These are phyloP conservation scores for Paragyromitra xinjiangensis DNA, from an alignment of 495 filamentous ascomycete genomes.

Conservation along the genomic window DNA sequence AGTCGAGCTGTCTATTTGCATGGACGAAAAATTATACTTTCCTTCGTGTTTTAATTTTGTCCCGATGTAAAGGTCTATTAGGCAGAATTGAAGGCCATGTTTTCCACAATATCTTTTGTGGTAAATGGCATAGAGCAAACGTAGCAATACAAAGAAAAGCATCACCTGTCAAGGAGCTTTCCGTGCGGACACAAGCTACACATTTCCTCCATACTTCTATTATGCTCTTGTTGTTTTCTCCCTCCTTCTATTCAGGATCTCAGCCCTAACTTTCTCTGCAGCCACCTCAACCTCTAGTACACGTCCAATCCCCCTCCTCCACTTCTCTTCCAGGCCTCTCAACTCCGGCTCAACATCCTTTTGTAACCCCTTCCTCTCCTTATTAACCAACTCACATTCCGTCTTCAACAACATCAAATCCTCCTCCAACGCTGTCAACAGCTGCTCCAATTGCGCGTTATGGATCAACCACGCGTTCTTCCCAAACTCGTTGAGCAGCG, in stretches of 20 bases:
- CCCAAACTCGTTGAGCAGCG: slow-evolving; percentile 78
- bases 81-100: background rate
- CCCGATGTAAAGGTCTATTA: slow-evolving; percentile 12
- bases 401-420: slow-evolving; percentile 73
- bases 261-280: slow-evolving; percentile 71
- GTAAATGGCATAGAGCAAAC: slow-evolving; percentile 1
- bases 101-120: background rate
- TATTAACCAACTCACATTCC: slow-evolving; percentile 74
- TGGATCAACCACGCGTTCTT: slow-evolving; percentile 91
- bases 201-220: background rate
- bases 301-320: slow-evolving; percentile 74
- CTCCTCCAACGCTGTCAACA: slow-evolving; percentile 75
- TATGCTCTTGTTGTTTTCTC: slow-evolving; percentile 12
- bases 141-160: slow-evolving; percentile 42
- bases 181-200: background rate
- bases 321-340: slow-evolving; percentile 72
- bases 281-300: slow-evolving; percentile 80
- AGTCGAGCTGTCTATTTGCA: slow-evolving; percentile 32
- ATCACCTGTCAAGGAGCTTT: slow-evolving; percentile 3
- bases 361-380: slow-evolving; percentile 74
- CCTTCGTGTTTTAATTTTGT: slow-evolving; percentile 21
- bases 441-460: slow-evolving; percentile 79
- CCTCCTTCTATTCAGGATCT: slow-evolving; percentile 66
- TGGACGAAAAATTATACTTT: slow-evolving; percentile 1
- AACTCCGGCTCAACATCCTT: slow-evolving; percentile 74